phyloP scores from a whole-genome alignment of 305 asterid species.

The Petunia hybrid region DNA sequence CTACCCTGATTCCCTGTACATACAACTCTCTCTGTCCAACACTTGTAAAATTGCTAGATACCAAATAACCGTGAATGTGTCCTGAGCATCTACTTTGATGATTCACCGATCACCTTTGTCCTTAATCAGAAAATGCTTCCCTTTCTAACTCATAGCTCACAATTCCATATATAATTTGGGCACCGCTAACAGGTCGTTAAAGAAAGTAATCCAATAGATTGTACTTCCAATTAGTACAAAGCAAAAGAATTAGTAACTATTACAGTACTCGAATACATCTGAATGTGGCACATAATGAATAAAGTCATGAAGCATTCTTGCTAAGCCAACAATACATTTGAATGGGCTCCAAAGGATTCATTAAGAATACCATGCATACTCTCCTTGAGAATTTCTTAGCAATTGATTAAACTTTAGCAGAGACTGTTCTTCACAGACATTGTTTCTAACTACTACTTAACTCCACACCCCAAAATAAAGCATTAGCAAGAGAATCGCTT shows the following conservation, averaged over 20 bases:
- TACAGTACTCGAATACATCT: neutral
- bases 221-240: neutral
- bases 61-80: neutral
- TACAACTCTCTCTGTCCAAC: neutral
- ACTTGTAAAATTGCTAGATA: neutral
- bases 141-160: neutral
- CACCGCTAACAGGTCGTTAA: neutral
- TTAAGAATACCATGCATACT: conserved; percentile 17
- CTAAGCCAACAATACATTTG: neutral
- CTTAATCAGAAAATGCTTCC: neutral
- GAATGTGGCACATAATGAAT: neutral
- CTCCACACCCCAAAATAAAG: neutral
- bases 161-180: neutral
- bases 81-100: neutral
- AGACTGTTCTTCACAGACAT: neutral
- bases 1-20: neutral
- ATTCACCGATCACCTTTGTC: neutral
- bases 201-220: neutral
- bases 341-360: neutral
- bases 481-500: neutral
- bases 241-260: neutral
- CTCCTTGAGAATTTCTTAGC: neutral
- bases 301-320: neutral
- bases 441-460: neutral
- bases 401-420: neutral